Conservation (phyloP, 345 rosid species). For the Excoecaria agallocha region DNA sequence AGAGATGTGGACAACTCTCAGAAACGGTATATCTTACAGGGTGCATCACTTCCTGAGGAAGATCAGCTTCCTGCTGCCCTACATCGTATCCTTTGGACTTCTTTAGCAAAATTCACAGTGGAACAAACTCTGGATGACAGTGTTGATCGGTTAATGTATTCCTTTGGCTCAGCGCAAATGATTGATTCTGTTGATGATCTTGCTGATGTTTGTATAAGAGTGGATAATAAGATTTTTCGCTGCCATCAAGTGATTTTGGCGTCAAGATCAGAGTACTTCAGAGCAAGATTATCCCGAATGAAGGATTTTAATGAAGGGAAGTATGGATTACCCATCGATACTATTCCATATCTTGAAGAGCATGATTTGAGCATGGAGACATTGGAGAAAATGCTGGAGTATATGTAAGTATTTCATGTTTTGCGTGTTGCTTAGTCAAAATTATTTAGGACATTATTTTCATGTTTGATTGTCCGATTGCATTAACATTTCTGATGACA, state of each 20-base stretch:
- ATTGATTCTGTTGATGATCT: conserved; percentile 52
- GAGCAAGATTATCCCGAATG: conserved; percentile 74
- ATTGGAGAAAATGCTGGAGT: conserved; percentile 90
- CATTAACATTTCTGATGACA: too few species aligned
- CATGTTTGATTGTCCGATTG: too few species aligned
- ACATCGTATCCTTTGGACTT: conserved; percentile 52
- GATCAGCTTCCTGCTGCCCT: conserved; percentile 87
- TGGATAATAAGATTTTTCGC: conserved; percentile 56
- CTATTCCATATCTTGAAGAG: conserved; percentile 77
- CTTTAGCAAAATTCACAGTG: conserved; percentile 43
- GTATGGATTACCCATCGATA: conserved; percentile 35
- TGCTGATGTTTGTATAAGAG: conserved; percentile 85
- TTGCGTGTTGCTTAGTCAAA: conserved; percentile 2
- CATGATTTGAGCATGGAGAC: conserved; percentile 72
- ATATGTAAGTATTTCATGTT: conserved; percentile 58
- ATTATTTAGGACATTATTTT: too few species aligned
- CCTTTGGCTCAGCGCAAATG: conserved; percentile 37
- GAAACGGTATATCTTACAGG: conserved; percentile 85
- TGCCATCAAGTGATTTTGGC: conserved; percentile 95
- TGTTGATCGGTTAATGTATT: conserved; percentile 34
- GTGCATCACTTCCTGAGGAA: conserved; percentile 73
- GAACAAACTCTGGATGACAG: conserved; percentile 27
- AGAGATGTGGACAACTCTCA: conserved; percentile 85
- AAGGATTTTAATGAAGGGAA: conserved; percentile 67
- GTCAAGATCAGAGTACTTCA: conserved; percentile 93